Evolutionary conservation across 2,329 filamentous ascomycete species (phyloP).

Genomic region (Fusarium sp.): DNA sequence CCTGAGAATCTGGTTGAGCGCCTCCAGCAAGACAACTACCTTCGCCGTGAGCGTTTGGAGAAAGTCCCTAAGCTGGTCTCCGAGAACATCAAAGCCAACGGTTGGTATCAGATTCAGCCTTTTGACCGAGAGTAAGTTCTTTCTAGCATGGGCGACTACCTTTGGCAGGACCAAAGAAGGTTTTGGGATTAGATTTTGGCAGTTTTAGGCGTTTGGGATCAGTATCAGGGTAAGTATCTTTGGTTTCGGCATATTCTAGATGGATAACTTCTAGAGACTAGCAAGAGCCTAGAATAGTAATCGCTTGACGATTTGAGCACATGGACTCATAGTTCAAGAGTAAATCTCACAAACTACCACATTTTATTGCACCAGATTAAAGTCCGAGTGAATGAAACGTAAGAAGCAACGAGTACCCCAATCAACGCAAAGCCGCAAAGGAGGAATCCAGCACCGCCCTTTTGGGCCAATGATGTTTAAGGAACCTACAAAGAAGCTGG

Average conservation of each 20-base stretch:
- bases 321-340: too few relatives aligned
- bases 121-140: not conserved
- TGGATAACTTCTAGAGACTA: not conserved
- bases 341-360: too few relatives aligned
- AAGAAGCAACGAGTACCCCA: not conserved
- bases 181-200: not conserved
- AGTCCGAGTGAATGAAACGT: not conserved
- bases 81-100: not conserved
- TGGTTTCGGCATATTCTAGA: not conserved
- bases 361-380: not conserved
- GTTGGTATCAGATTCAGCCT: constrained; percentile 19
- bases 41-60: not conserved
- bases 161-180: not conserved
- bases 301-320: not conserved
- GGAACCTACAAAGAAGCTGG: too few relatives aligned
- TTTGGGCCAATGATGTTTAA: too few relatives aligned
- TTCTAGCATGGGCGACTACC: not conserved
- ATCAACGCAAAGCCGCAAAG: too few relatives aligned
- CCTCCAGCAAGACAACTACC: constrained; percentile 6
- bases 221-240: not conserved
- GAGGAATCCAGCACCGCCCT: too few relatives aligned
- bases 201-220: not conserved
- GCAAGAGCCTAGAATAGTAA: not conserved
- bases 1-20: not conserved
- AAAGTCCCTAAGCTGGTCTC: not conserved